Evolutionary conservation across 768 basidiomycete genomes (phyloP), one percentile per base, ranked within the genome.

Genomic region (Lyophyllum semitale): DNA sequence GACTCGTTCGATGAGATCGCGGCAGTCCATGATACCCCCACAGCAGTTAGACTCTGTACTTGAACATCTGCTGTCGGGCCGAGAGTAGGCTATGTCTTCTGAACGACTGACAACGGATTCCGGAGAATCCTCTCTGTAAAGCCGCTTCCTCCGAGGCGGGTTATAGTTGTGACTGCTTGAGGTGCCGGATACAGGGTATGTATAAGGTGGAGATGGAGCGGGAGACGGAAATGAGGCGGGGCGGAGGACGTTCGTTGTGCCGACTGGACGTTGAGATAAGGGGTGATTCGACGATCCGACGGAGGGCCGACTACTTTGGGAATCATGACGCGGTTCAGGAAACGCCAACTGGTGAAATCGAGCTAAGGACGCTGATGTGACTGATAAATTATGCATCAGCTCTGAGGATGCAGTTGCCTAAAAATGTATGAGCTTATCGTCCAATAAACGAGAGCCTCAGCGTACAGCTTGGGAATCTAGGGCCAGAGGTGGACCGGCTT

Each of bases 401-500:
- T 84, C 81, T 47, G 77, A 68, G 13, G 84, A 82, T 15, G 78
- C 79, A 49, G 78, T 72, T n/a, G 71, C 75, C 84, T 85, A 59
- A 6, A 48, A 15, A 42, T 33, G 37, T 61, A 53, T 41, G 51
- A 45, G 63, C 44, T 46, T 45, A 59, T 40, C 35, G 54, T 40
- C 48, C 29, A 40, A 27, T 44, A 55, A 30, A 25, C 29, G 45
- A 38, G 37, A 7, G 18, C 54, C 38, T 8, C 33, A 17, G 63
- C 74, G 26, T 56, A 78, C 76, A 11, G 69, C 68, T 54, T 75
- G 65, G 53, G 62, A 63, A 62, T 62, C 66, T 41, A 45, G 66
- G 40, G 52, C 58, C 59, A 60, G 62, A 59, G 61, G 53, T 54
- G 71, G 71, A 50, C 61, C 67, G 40, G 67, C 68, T 51, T 72